phyloP scores from a whole-genome alignment of 2,329 filamentous ascomycete species.

The Ceratocystis destructans region DNA sequence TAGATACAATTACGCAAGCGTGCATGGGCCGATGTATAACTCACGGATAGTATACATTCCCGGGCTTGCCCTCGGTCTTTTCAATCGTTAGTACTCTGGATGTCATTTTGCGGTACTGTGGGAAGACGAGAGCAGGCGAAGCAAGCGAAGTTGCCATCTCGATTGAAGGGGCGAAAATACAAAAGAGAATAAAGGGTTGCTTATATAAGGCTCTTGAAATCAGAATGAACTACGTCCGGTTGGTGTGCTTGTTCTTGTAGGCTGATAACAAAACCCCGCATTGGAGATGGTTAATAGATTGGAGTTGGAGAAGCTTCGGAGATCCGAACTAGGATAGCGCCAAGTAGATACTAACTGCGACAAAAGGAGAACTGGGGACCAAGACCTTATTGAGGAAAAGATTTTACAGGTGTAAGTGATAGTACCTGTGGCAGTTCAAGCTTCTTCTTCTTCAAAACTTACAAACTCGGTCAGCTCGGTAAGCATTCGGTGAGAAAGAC shows the following conservation, averaged over 20 bases:
- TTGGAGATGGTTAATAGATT: neutral
- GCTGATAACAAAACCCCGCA: neutral
- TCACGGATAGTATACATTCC: conserved; percentile 73
- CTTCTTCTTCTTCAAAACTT: too few species aligned
- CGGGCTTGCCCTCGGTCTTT: conserved; percentile 67
- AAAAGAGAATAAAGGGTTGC: neutral
- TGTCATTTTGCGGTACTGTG: conserved; percentile 13
- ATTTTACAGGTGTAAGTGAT: too few species aligned
- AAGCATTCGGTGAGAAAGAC: neutral
- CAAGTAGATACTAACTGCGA: neutral
- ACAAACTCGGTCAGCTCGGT: neutral
- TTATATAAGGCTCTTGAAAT: neutral
- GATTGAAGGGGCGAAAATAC: neutral
- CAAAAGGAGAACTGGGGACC: neutral
- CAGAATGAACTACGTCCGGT: neutral
- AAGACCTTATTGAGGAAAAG: neutral
- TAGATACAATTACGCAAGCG: too few species aligned
- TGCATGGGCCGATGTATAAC: conserved; percentile 21
- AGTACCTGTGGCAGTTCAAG: too few species aligned
- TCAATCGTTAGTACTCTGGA: conserved; percentile 42
- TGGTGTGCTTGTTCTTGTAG: neutral
- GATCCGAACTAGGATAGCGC: neutral
- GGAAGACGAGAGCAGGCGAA: conserved; percentile 14
- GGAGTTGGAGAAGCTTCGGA: neutral
- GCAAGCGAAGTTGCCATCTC: conserved; percentile 9